Evolutionary conservation across 495 filamentous ascomycete genomes (phyloP).

Genomic region (Neurospora sp.): DNA sequence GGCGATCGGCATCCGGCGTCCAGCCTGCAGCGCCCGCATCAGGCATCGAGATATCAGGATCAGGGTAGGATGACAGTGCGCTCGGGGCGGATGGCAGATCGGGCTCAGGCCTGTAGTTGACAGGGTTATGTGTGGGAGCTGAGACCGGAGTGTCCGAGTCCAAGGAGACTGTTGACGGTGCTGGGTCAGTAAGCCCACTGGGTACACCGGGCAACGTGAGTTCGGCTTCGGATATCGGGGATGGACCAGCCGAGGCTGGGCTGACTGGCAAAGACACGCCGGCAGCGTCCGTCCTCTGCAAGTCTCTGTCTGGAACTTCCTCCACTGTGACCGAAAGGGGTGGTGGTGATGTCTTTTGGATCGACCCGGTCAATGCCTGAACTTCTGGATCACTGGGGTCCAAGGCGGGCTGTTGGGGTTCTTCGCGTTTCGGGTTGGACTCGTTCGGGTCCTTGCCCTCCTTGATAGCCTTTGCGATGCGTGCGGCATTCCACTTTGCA

Average conservation of each 20-base stretch:
- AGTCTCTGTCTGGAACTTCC: conserved; percentile 38
- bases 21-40: conserved; percentile 1
- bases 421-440: conserved; percentile 60
- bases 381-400: conserved; percentile 56
- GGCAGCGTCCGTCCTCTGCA: conserved; percentile 19
- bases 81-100: conserved; percentile 9
- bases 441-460: conserved; percentile 89
- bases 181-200: conserved; percentile 17
- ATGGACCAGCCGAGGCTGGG: conserved; percentile 29
- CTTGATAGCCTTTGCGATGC: conserved; percentile 84
- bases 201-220: conserved; percentile 23
- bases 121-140: conserved; percentile 10
- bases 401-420: conserved; percentile 33
- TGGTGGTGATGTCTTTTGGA: conserved; percentile 17
- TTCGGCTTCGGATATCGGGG: conserved; percentile 26
- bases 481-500: conserved; percentile 88
- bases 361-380: conserved; percentile 34
- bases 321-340: conserved; percentile 50
- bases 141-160: conserved; percentile 13
- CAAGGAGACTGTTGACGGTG: conserved; percentile 17
- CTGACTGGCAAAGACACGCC: conserved; percentile 28
- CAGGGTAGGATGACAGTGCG: conserved; percentile 7
- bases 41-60: conserved; percentile 8
- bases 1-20: conserved; percentile 3
- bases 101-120: conserved; percentile 9